Percentiles rank a stretch among this genome's conserved stretches.
These are phyloP conservation scores for Neurospora sp. DNA, from an alignment of 495 filamentous ascomycete genomes.

Conservation along the genomic window DNA sequence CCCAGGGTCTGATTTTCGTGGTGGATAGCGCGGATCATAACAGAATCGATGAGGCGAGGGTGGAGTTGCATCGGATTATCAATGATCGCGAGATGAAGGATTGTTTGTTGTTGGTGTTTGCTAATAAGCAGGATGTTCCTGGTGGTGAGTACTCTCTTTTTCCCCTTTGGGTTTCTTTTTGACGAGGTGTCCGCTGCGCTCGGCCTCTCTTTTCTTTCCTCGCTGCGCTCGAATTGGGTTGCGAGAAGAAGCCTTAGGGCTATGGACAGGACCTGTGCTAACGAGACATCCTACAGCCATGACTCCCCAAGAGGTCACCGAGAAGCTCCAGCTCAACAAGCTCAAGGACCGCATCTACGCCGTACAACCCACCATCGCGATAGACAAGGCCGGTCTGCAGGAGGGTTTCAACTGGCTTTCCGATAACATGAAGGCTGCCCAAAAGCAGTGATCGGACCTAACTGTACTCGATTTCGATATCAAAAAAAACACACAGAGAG, in stretches of 20 bases:
- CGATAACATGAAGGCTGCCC: constrained; percentile 66
- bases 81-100: constrained; percentile 98
- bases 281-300: constrained; percentile 47
- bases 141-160: constrained; percentile 51
- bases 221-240: not conserved
- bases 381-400: constrained; percentile 84
- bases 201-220: not conserved
- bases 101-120: constrained; percentile 84
- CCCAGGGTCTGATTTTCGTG: constrained; percentile 96
- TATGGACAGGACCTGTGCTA: not conserved
- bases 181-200: not conserved
- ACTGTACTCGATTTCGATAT: too few relatives aligned
- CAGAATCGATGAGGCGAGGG: constrained; percentile 80
- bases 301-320: constrained; percentile 76
- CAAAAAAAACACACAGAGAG: not conserved
- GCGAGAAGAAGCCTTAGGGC: not conserved
- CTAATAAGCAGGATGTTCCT: constrained; percentile 91
- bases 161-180: not conserved
- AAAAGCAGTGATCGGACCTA: not conserved
- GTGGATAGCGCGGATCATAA: constrained; percentile 83
- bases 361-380: constrained; percentile 91
- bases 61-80: constrained; percentile 89
- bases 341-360: constrained; percentile 92
- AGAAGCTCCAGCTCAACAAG: constrained; percentile 70
- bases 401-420: constrained; percentile 92